Base-by-base conservation (phyloP, 2,329 filamentous ascomycete genomes). In the Monilinia vaccinii-corymbosi region DNA sequence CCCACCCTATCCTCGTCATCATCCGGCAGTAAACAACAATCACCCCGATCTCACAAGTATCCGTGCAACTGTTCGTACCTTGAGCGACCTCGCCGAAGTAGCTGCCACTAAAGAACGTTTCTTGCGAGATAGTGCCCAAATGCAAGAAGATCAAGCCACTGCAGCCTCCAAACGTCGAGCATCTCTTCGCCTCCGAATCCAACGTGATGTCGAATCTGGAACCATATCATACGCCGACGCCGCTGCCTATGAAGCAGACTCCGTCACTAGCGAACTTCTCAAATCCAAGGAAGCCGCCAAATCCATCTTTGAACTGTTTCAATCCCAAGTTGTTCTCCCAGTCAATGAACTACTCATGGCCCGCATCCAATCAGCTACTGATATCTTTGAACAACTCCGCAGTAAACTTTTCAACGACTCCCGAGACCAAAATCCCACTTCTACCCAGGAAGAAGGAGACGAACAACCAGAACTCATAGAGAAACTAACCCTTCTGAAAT, bases 21-120 rank as follows among this genome's bases (percentile, higher is more conserved):
- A 97, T 68, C 94, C 94, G 10, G 94, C 94, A 0, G 89, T 97
- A 18, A 97, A 96, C 72, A 99, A 97, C 70, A 95, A 84, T 67
- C 94, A 99, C 70, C 94, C 94, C 0, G 88, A 95, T 65, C 80
- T 99, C n/a, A 81, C 87, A 0, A 80, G 84, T 1, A 92, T 89
- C 50, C 85, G 94, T 53, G 84, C 80, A 3, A 81, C 85, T 0
- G 88, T 97, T 23, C 84, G 91, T 16, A 79, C 81, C 1, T 75
- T 96, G 45, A 88, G 86, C 56, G 86, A 94, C 66, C 75, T 96
- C 53, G 79, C 81, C 18, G 89, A 94, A 68, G 76, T 93, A 6
- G 81, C 86, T 60, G 79, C 78, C 0, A 86, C 86, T 1, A 89
- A 91, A 69, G 79, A 84, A 72, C 81, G 70, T 62, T 89, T 79